phyloP scores from a whole-genome alignment of 768 basidiomycete genomes.

The Trametes meyenii region DNA sequence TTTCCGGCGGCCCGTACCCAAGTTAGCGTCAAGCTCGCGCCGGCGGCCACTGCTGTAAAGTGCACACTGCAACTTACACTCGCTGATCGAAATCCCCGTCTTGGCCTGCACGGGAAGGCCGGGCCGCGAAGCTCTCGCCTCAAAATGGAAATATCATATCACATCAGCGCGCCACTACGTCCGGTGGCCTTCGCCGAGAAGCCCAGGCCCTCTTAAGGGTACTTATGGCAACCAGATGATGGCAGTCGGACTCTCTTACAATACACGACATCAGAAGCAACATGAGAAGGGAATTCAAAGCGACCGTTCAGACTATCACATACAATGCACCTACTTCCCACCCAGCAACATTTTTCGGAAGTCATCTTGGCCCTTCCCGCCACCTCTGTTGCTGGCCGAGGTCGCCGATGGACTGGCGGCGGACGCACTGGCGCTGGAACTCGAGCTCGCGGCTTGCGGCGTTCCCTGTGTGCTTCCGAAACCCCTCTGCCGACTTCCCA shows the following conservation, averaged over 20 bases:
- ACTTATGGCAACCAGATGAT: neutral
- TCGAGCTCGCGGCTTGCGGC: slow-evolving; percentile 10
- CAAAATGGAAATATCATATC: neutral
- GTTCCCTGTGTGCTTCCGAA: neutral
- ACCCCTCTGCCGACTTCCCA: slow-evolving; percentile 57
- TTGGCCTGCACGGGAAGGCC: neutral
- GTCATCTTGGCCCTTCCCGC: slow-evolving; percentile 71
- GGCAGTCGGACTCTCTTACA: neutral
- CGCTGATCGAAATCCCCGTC: neutral
- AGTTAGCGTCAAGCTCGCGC: too few species aligned
- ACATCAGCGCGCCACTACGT: neutral
- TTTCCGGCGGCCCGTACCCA: too few species aligned
- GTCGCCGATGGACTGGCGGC: slow-evolving; percentile 27
- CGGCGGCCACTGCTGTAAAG: too few species aligned
- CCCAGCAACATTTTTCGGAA: slow-evolving; percentile 78
- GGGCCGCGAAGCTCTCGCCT: neutral
- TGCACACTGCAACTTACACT: neutral
- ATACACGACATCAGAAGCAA: neutral
- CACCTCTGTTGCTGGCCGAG: slow-evolving; percentile 30
- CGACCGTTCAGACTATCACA: neutral
- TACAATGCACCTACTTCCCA: slow-evolving; percentile 20
- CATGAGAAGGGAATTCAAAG: neutral
- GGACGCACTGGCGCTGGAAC: slow-evolving; percentile 14
- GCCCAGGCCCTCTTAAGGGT: too few species aligned
- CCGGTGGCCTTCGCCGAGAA: neutral